phyloP scores from a whole-genome alignment of 2,329 filamentous ascomycete genomes.

The Stenocarpella maydis region DNA sequence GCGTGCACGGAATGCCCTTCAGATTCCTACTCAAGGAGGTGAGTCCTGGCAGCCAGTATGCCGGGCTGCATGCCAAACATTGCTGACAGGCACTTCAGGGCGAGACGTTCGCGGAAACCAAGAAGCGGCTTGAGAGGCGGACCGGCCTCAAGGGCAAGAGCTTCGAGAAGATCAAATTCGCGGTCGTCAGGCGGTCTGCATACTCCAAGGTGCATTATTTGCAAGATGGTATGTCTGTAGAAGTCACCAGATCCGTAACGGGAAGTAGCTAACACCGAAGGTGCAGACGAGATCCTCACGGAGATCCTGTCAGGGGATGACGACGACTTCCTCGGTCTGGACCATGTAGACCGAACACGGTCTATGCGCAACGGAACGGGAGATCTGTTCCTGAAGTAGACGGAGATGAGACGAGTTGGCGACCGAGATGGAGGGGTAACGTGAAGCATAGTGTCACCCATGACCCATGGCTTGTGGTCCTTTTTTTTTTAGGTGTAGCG shows the following conservation, averaged over 20 bases:
- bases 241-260: too few relatives aligned
- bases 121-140: conserved; percentile 90
- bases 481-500: not conserved
- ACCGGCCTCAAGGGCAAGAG: conserved; percentile 97
- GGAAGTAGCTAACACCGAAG: conserved; percentile 39
- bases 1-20: conserved; percentile 90
- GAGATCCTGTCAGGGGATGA: conserved; percentile 56
- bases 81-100: conserved; percentile 56
- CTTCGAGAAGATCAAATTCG: conserved; percentile 98
- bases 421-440: not conserved
- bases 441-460: conserved; percentile 30
- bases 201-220: conserved; percentile 85
- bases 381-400: conserved; percentile 65
- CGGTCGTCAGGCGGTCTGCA: conserved; percentile 74
- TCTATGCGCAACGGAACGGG: conserved; percentile 66
- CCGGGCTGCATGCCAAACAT: not conserved
- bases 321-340: conserved; percentile 71
- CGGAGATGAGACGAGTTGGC: not conserved
- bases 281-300: conserved; percentile 66
- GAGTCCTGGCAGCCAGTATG: conserved; percentile 43
- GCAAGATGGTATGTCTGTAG: conserved; percentile 76
- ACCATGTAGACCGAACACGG: conserved; percentile 70
- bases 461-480: not conserved
- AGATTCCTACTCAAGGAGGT: conserved; percentile 86
- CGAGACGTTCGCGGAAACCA: conserved; percentile 89